phyloP scores from a whole-genome alignment of 805 yeast species.

The Yarrowia sp. region DNA sequence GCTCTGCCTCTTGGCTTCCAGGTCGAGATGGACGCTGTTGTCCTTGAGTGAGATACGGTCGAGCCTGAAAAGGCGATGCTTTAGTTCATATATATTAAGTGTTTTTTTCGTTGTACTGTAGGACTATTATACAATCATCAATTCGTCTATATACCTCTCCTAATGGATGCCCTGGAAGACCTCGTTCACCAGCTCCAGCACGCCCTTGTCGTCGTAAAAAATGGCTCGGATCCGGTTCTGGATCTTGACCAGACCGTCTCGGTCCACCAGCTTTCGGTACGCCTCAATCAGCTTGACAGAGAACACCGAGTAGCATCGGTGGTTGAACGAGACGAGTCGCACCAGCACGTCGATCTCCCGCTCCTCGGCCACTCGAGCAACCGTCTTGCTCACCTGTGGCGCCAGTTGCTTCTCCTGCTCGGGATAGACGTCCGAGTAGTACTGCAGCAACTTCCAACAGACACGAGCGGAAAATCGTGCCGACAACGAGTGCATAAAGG shows the following conservation, averaged over 20 bases:
- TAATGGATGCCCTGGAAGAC: conserved; percentile 33
- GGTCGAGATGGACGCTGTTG: conserved; percentile 89
- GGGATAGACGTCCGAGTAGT: conserved; percentile 46
- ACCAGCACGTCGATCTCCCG: conserved; percentile 64
- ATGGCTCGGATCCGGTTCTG: conserved; percentile 43
- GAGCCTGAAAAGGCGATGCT: conserved; percentile 16
- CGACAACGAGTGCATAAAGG: conserved; percentile 69
- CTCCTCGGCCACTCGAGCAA: conserved; percentile 25
- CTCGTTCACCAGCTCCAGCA: conserved; percentile 35
- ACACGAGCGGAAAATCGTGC: conserved; percentile 79
- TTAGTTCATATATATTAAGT: background rate
- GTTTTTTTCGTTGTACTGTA: background rate
- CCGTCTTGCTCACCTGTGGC: conserved; percentile 33
- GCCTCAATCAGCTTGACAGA: conserved; percentile 64
- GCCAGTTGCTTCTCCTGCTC: conserved; percentile 43
- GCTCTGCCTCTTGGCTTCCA: conserved; percentile 84
- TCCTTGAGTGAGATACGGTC: conserved; percentile 50
- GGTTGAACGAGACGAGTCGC: conserved; percentile 92
- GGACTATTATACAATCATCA: conserved; percentile 3
- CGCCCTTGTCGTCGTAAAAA: conserved; percentile 36
- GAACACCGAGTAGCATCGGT: conserved; percentile 94
- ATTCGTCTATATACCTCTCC: conserved; percentile 1
- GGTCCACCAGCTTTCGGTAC: conserved; percentile 60
- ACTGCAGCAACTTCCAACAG: conserved; percentile 67
- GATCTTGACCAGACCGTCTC: conserved; percentile 76